These are phyloP conservation scores for Hyaloscypha finlandica DNA, from an alignment of 495 filamentous ascomycete species.

Conservation along the genomic window DNA sequence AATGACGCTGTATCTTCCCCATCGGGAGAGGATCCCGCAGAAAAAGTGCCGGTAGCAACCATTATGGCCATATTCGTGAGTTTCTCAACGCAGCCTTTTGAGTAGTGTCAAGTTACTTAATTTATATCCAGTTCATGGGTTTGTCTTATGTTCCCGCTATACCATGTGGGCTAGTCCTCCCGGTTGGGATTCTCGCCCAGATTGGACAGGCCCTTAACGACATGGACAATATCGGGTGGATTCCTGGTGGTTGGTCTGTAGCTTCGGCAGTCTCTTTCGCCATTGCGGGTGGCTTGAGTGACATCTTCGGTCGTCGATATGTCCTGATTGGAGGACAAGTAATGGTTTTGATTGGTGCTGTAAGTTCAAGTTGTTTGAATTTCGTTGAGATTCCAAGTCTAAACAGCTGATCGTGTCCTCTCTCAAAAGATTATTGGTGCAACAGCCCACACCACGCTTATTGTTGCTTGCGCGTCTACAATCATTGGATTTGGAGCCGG, in stretches of 20 bases:
- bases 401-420: conserved; percentile 10
- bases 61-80: conserved; percentile 25
- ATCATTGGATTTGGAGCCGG: conserved; percentile 35
- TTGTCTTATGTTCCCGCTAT: conserved; percentile 24
- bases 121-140: conserved; percentile 24
- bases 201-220: conserved; percentile 22
- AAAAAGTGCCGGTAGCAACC: conserved; percentile 16
- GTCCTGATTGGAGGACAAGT: conserved; percentile 32
- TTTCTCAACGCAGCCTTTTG: not conserved
- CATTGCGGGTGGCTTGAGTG: conserved; percentile 35
- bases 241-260: conserved; percentile 34
- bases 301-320: conserved; percentile 39
- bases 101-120: not conserved
- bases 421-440: conserved; percentile 33
- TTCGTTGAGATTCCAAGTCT: not conserved
- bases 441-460: conserved; percentile 31
- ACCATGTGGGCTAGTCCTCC: conserved; percentile 19
- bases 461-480: conserved; percentile 32
- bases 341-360: conserved; percentile 32
- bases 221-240: conserved; percentile 34
- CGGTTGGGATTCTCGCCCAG: conserved; percentile 20
- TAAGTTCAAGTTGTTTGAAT: conserved; percentile 2
- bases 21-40: conserved; percentile 12
- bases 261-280: conserved; percentile 33
- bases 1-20: conserved; percentile 13